Conservation (phyloP, 306 rosid species). For the Spatholobus suberectus region DNA sequence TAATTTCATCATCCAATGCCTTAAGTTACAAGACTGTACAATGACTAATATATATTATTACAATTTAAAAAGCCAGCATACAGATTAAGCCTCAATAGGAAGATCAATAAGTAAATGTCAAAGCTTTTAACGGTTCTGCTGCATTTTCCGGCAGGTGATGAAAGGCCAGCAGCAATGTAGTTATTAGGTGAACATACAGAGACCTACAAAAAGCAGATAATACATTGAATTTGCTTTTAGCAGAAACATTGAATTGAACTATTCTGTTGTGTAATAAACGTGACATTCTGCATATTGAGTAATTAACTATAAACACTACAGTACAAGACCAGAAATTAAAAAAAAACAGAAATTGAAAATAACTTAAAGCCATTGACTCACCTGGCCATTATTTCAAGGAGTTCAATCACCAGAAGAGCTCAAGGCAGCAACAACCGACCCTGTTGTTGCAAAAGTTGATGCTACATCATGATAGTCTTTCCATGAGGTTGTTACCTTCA, state of each 20-base stretch:
- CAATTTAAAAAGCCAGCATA: constrained; percentile 7
- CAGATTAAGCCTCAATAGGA: constrained; percentile 26
- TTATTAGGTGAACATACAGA: constrained; percentile 14
- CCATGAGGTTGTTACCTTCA: constrained; percentile 87
- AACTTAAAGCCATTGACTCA: constrained; percentile 34
- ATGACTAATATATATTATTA: constrained; percentile 12
- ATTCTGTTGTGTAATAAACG: background rate
- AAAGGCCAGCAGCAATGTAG: constrained; percentile 34
- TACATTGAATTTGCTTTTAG: constrained; percentile 12
- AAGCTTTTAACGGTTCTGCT: constrained; percentile 35
- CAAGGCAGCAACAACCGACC: constrained; percentile 91
- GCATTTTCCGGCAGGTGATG: constrained; percentile 25
- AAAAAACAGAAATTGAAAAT: background rate
- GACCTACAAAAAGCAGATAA: constrained; percentile 36
- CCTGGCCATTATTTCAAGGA: constrained; percentile 44
- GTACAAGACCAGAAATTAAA: background rate
- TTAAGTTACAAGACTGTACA: constrained; percentile 48
- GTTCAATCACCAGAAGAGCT: constrained; percentile 70
- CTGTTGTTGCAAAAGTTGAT: constrained; percentile 75
- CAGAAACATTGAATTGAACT: constrained; percentile 4
- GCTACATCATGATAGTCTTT: constrained; percentile 85
- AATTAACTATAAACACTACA: background rate
- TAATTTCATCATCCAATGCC: constrained; percentile 31
- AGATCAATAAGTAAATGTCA: constrained; percentile 5
- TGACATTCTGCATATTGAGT: background rate